Base-by-base conservation (phyloP, 306 rosid genomes). In the Carpinus fangiana region DNA sequence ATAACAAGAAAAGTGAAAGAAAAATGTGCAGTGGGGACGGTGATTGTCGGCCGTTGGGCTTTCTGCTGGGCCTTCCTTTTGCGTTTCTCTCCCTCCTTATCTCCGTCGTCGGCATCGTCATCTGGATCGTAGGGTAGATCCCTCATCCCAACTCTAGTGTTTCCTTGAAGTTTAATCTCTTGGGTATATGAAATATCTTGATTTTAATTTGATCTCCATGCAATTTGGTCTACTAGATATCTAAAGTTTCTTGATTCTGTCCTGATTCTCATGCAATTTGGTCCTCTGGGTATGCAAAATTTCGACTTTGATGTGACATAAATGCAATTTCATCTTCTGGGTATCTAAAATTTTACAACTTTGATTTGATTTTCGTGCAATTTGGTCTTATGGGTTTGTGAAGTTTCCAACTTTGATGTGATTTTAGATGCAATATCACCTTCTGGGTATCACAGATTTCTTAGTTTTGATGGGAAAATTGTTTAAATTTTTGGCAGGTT, bases 1-100 rank as follows among this genome's bases (percentile, higher is more conserved):
- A 8, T 41, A 66, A 16, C 34, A 31, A 31, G 34, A 59, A 16
- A 82, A 23, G 26, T 23, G 26, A 23, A 1, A 23, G 26, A 23
- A 23, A 55, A 51, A 93, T 92, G 98, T 92, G 97, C 52, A 71
- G 81, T 48, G 77, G 83, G n/a, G 88, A 94, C 7, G 96, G 98
- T 28, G 93, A 94, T 12, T 94, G 98, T 87, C 87, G 97, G 84
- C 98, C 98, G 18, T 75, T 94, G 69, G 98, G 98, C 13, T 94
- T 94, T 80, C 88, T 94, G 7, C 79, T 94, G 76, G 97, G 98
- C 78, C 93, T 94, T 60, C 96, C 98, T 77, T 92, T 94, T 68
- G 97, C 98, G 36, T 74, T 90, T 56, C 90, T 94, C 75, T 77
- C 85, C 21, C 92, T 92, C 73, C 14, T 93, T 62, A 16, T 94